These are phyloP conservation scores for Entonaema liquescens DNA, from an alignment of 495 filamentous ascomycete genomes.

Conservation along the genomic window DNA sequence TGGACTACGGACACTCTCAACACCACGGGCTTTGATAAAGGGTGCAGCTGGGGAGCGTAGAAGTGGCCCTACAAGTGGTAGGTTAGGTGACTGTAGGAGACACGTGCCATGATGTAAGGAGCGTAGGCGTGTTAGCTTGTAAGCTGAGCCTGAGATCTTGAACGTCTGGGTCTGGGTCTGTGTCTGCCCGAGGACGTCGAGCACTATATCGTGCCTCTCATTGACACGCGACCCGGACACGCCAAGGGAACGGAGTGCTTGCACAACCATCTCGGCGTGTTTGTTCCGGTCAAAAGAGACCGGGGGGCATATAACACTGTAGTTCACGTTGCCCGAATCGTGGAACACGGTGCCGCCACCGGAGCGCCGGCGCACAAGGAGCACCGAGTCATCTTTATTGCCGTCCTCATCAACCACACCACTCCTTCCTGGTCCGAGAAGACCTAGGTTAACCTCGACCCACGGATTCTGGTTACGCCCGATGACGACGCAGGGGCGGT, in stretches of 20 bases:
- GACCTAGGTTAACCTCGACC: constrained; percentile 82
- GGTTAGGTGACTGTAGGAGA: constrained; percentile 74
- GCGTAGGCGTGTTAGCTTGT: constrained; percentile 81
- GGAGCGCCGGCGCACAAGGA: constrained; percentile 80
- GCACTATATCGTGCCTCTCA: constrained; percentile 90
- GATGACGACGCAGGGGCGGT: constrained; percentile 85
- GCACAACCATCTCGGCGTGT: constrained; percentile 90
- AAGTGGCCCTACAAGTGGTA: constrained; percentile 69
- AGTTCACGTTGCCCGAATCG: constrained; percentile 92
- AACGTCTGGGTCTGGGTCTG: constrained; percentile 55
- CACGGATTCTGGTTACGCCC: constrained; percentile 98
- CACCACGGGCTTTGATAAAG: constrained; percentile 81
- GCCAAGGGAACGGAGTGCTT: constrained; percentile 68
- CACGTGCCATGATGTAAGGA: constrained; percentile 93
- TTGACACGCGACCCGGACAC: constrained; percentile 72
- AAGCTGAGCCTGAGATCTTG: constrained; percentile 93
- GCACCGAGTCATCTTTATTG: constrained; percentile 44
- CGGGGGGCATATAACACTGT: constrained; percentile 84
- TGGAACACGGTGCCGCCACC: constrained; percentile 96
- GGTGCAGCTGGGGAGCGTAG: constrained; percentile 76
- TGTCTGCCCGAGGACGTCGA: constrained; percentile 53
- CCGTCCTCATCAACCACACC: constrained; percentile 15
- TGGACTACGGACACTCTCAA: constrained; percentile 90
- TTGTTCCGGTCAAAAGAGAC: constrained; percentile 79
- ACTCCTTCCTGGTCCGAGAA: constrained; percentile 46